These are phyloP conservation scores for Tillandsia leiboldiana DNA, from an alignment of 176 grass and related monocot genomes.

Conservation along the genomic window DNA sequence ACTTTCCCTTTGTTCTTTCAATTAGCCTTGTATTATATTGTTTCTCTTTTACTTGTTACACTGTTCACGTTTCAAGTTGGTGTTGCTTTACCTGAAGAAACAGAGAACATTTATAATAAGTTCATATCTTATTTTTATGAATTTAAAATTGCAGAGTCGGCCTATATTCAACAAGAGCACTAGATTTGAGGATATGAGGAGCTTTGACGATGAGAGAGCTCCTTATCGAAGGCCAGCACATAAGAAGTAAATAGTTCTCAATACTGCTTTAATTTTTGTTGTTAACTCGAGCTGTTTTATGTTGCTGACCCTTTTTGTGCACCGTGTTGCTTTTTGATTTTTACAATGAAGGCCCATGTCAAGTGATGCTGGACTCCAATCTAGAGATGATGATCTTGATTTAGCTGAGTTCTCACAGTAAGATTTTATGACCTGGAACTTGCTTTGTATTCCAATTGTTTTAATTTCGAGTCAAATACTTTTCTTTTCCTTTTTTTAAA, in stretches of 20 bases:
- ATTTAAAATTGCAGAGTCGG: constrained; percentile 50
- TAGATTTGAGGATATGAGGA: constrained; percentile 92
- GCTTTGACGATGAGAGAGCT: constrained; percentile 56
- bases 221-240: constrained; percentile 61
- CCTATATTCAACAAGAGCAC: constrained; percentile 98
- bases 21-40: no score
- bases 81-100: neutral
- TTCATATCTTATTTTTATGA: constrained; percentile 13
- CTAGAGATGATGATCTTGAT: constrained; percentile 81
- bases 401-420: constrained; percentile 78
- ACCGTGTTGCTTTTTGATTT: constrained; percentile 13
- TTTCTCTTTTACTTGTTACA: constrained; percentile 3
- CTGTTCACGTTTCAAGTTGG: constrained; percentile 10
- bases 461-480: neutral
- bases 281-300: constrained; percentile 6
- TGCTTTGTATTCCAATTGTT: neutral
- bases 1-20: neutral
- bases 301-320: constrained; percentile 10
- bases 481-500: neutral
- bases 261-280: neutral
- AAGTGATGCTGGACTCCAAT: constrained; percentile 56
- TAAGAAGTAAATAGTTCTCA: constrained; percentile 51
- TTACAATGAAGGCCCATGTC: constrained; percentile 40
- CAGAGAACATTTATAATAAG: neutral
- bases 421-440: constrained; percentile 4